Evolutionary conservation across 2,329 filamentous ascomycete genomes (phyloP).

Genomic region (Saccharata proteae): DNA sequence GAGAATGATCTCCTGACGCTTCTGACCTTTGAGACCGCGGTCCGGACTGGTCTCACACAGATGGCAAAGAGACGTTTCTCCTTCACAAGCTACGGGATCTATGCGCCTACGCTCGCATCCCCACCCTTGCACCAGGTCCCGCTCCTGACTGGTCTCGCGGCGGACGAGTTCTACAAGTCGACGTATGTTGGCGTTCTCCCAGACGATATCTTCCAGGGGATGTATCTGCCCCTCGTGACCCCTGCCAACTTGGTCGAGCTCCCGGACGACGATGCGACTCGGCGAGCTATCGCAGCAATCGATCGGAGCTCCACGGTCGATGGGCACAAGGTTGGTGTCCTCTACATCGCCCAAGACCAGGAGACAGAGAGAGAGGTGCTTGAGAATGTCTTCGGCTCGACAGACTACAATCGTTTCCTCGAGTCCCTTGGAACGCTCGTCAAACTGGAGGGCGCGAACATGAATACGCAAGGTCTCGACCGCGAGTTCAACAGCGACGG

Average conservation of each 20-base stretch:
- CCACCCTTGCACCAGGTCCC: constrained; percentile 30
- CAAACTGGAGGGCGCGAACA: constrained; percentile 66
- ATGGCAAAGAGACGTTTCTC: constrained; percentile 62
- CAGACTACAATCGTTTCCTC: constrained; percentile 79
- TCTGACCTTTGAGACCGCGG: constrained; percentile 61
- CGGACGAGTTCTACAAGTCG: constrained; percentile 31
- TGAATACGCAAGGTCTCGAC: constrained; percentile 90
- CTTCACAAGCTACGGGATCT: constrained; percentile 29
- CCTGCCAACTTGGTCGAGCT: constrained; percentile 45
- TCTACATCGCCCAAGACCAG: constrained; percentile 86
- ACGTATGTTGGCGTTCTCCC: constrained; percentile 54
- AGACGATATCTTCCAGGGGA: constrained; percentile 59
- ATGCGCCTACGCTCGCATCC: constrained; percentile 23
- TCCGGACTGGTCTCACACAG: constrained; percentile 53
- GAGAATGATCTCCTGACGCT: constrained; percentile 44
- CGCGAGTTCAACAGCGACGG: constrained; percentile 67
- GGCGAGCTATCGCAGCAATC: constrained; percentile 66
- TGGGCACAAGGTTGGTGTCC: constrained; percentile 86
- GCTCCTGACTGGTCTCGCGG: constrained; percentile 25
- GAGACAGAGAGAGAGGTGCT: constrained; percentile 73
- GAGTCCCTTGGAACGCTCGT: constrained; percentile 72
- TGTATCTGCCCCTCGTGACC: constrained; percentile 43
- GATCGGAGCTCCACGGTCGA: constrained; percentile 85
- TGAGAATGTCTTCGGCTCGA: constrained; percentile 72
- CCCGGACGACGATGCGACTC: constrained; percentile 56